Evolutionary conservation across 352 stramenopile species (phyloP).

Genomic region (Phytophthora sojae): DNA sequence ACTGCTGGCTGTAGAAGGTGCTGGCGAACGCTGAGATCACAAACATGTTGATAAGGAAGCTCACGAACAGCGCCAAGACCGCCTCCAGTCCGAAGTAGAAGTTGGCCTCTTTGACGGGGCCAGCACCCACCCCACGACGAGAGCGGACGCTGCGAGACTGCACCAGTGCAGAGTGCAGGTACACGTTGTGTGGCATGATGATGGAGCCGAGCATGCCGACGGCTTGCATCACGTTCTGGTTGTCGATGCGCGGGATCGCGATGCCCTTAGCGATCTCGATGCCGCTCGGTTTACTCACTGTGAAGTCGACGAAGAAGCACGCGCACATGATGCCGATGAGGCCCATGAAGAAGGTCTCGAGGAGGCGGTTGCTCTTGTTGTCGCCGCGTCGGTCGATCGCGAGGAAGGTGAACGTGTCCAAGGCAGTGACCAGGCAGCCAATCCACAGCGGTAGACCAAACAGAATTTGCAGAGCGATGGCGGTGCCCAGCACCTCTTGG

Average conservation of each 20-base stretch:
- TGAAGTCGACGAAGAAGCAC: constrained; percentile 91
- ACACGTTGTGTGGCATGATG: constrained; percentile 97
- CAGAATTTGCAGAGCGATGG: constrained; percentile 84
- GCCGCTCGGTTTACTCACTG: constrained; percentile 67
- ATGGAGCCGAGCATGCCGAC: constrained; percentile 91
- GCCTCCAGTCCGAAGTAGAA: constrained; percentile 92
- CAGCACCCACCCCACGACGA: constrained; percentile 11
- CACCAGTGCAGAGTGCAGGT: constrained; percentile 94
- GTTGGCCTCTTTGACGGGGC: constrained; percentile 52
- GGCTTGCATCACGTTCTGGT: constrained; percentile 70
- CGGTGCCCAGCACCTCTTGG: constrained; percentile 82
- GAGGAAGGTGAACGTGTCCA: constrained; percentile 93
- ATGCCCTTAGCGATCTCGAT: constrained; percentile 85
- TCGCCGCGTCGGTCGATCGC: constrained; percentile 71
- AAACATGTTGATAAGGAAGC: constrained; percentile 94
- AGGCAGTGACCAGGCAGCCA: constrained; percentile 70
- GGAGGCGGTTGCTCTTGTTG: constrained; percentile 50
- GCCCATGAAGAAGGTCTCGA: constrained; percentile 90
- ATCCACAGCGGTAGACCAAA: constrained; percentile 76
- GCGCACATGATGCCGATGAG: constrained; percentile 91
- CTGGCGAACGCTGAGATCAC: constrained; percentile 92
- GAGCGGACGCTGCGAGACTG: constrained; percentile 48
- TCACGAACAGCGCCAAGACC: constrained; percentile 83
- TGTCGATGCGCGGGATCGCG: constrained; percentile 62
- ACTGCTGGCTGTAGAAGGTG: constrained; percentile 85